These are phyloP conservation scores for Spinacia oleracea DNA, from an alignment of 179 eudicot species.

Conservation along the genomic window DNA sequence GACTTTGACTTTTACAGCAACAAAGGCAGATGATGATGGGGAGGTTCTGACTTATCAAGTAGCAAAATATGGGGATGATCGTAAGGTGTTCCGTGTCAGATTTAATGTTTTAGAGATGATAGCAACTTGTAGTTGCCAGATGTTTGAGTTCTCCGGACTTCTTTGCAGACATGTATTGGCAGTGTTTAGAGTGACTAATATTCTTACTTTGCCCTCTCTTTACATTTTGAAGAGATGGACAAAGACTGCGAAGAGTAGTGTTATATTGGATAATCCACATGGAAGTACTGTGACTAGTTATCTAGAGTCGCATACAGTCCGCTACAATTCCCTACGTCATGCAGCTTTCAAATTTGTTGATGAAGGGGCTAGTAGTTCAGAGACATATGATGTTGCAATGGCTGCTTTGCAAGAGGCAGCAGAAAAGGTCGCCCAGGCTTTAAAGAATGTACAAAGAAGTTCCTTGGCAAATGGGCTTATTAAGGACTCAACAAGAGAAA, in stretches of 20 bases:
- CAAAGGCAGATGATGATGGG: constrained; percentile 52
- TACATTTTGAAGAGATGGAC: constrained; percentile 74
- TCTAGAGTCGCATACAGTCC: constrained; percentile 62
- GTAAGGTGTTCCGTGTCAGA: constrained; percentile 48
- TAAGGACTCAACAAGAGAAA: constrained; percentile 30
- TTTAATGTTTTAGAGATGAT: constrained; percentile 52
- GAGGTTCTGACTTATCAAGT: constrained; percentile 53
- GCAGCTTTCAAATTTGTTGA: constrained; percentile 63
- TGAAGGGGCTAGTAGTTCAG: constrained; percentile 54
- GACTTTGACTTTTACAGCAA: constrained; percentile 58
- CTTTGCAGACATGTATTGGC: constrained; percentile 71
- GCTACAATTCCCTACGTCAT: constrained; percentile 60
- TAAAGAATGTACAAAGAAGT: constrained; percentile 49
- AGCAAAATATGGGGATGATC: constrained; percentile 64
- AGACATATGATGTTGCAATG: constrained; percentile 53
- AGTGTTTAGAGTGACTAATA: constrained; percentile 60
- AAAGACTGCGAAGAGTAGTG: constrained; percentile 61
- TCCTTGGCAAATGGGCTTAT: constrained; percentile 41
- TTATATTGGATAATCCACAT: constrained; percentile 49
- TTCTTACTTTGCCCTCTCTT: constrained; percentile 60
- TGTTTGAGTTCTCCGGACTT: constrained; percentile 77
- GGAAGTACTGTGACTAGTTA: constrained; percentile 36
- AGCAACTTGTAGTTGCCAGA: constrained; percentile 65
- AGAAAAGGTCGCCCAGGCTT: constrained; percentile 46
- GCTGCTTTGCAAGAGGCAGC: constrained; percentile 66